Percentiles rank a stretch among this genome's conserved stretches.
phyloP scores from a whole-genome alignment of 352 stramenopile genomes.

The Pythium scleroteichum region DNA sequence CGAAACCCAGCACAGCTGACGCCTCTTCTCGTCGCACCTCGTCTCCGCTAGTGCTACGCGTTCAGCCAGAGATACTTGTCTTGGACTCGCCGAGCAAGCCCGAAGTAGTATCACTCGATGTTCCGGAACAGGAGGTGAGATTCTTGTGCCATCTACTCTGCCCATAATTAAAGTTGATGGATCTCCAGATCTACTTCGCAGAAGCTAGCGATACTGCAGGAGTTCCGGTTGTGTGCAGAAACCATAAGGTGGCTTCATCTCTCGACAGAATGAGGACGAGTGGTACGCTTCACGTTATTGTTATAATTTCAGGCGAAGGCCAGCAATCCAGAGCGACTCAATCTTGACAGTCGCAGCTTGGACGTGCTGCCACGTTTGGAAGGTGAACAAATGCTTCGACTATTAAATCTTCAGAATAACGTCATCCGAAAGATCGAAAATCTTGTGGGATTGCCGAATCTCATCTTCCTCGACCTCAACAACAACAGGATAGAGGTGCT shows the following conservation, averaged over 20 bases:
- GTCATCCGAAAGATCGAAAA: slow-evolving; percentile 85
- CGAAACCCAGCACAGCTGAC: slow-evolving; percentile 24
- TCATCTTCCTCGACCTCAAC: slow-evolving; percentile 94
- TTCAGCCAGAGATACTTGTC: slow-evolving; percentile 29
- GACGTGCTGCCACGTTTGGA: slow-evolving; percentile 83
- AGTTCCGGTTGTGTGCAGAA: slow-evolving; percentile 71
- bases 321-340: slow-evolving; percentile 83
- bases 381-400: slow-evolving; percentile 84
- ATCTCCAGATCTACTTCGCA: slow-evolving; percentile 64
- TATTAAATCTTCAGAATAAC: slow-evolving; percentile 94
- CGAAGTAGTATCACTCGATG: neutral
- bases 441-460: slow-evolving; percentile 78
- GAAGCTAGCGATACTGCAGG: slow-evolving; percentile 67
- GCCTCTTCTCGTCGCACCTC: neutral
- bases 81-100: slow-evolving; percentile 17
- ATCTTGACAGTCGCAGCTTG: slow-evolving; percentile 86
- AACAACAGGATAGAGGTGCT: slow-evolving; percentile 89
- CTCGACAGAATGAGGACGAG: too few species aligned
- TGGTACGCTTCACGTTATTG: too few species aligned
- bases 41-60: slow-evolving; percentile 2
- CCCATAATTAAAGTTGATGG: too few species aligned
- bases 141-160: neutral
- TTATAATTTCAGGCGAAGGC: slow-evolving; percentile 46
- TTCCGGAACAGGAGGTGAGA: neutral
- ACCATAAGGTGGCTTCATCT: slow-evolving; percentile 76